phyloP scores from a whole-genome alignment of 352 stramenopile species.

The Globisporangium splendens region DNA sequence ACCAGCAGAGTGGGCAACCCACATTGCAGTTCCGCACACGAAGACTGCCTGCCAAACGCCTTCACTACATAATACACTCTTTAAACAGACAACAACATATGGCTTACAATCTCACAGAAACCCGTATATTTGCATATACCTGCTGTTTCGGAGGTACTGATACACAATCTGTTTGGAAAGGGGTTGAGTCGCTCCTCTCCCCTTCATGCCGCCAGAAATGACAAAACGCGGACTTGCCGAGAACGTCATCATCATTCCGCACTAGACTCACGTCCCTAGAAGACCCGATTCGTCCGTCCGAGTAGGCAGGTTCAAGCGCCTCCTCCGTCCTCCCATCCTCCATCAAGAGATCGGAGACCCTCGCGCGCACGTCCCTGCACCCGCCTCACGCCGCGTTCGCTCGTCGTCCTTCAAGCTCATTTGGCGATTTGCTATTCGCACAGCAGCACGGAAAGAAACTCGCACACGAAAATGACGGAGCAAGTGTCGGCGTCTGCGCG shows the following conservation, averaged over 20 bases:
- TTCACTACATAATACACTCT: not conserved
- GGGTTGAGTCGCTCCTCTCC: too few relatives aligned
- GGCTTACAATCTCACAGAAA: too few relatives aligned
- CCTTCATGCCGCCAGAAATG: not conserved
- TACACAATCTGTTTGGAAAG: too few relatives aligned
- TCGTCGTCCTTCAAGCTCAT: not conserved
- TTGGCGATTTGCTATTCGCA: not conserved
- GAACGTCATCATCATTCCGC: not conserved
- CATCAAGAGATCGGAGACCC: too few relatives aligned
- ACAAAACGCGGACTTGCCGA: not conserved
- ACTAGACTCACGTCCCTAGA: not conserved
- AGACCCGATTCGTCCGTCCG: not conserved
- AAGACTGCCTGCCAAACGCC: not conserved
- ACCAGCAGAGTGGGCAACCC: not conserved
- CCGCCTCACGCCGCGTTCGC: not conserved
- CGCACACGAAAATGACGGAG: constrained; percentile 21
- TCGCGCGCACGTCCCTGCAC: not conserved
- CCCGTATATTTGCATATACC: too few relatives aligned
- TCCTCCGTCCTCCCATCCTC: too few relatives aligned
- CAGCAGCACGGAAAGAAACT: not conserved
- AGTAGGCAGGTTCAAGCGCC: too few relatives aligned
- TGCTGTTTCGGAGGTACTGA: too few relatives aligned
- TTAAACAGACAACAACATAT: too few relatives aligned
- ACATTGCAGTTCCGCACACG: not conserved
- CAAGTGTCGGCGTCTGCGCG: constrained; percentile 17